Conservation (phyloP, 2,329 filamentous ascomycete species). For the Zymoseptoria pseudotritici region DNA sequence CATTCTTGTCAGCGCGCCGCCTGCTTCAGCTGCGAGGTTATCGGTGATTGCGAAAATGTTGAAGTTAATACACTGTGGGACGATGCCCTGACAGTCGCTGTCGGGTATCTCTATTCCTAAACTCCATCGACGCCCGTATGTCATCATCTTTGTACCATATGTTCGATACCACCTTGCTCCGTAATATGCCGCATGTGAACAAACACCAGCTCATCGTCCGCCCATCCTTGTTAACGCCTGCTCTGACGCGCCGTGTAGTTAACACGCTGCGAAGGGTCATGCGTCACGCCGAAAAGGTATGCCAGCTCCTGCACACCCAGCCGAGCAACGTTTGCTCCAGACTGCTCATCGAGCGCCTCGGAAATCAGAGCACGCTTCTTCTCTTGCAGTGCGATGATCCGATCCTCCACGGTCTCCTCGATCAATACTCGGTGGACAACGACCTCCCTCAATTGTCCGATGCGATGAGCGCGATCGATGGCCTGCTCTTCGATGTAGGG, state of each 20-base stretch:
- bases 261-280: slow-evolving; percentile 18
- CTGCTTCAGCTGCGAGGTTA: too few relatives aligned
- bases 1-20: too few relatives aligned
- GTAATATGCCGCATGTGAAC: neutral
- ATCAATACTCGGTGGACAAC: slow-evolving; percentile 74
- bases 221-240: neutral
- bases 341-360: slow-evolving; percentile 70
- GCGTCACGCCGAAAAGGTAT: slow-evolving; percentile 54
- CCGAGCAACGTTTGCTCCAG: slow-evolving; percentile 57
- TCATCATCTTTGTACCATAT: neutral
- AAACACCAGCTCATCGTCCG: neutral
- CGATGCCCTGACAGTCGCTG: neutral
- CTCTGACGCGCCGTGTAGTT: slow-evolving; percentile 12
- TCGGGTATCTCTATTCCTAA: neutral
- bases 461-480: slow-evolving; percentile 80
- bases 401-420: slow-evolving; percentile 73
- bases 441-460: slow-evolving; percentile 69
- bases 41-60: neutral
- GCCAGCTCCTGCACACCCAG: slow-evolving; percentile 60
- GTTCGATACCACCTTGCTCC: neutral
- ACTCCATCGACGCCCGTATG: neutral
- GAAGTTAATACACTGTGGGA: neutral
- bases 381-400: slow-evolving; percentile 72
- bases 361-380: slow-evolving; percentile 71
- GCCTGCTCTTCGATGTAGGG: slow-evolving; percentile 89